A percentile compares a stretch with the other conserved stretches of the same genome.
Evolutionary conservation across 2,329 filamentous ascomycete species (phyloP).

Genomic region (Pseudocercospora eumusae): DNA sequence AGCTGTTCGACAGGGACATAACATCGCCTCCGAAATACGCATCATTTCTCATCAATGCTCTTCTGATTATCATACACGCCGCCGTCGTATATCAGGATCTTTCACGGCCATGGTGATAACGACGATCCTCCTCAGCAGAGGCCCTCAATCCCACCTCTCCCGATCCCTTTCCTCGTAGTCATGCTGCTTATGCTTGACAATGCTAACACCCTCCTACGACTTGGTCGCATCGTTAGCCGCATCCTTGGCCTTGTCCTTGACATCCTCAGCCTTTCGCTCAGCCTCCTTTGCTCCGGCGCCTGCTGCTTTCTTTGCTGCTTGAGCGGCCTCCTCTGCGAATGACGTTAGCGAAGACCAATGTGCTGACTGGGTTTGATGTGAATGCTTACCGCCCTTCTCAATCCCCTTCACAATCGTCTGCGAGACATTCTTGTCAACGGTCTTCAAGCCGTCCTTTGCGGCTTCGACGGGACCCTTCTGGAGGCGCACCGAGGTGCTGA

Average conservation of each 20-base stretch:
- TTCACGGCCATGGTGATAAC: not conserved
- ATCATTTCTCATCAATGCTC: not conserved
- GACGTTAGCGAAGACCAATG: not conserved
- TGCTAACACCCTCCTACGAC: conserved; percentile 12
- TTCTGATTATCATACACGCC: not conserved
- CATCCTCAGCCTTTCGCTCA: conserved; percentile 45
- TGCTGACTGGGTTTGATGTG: not conserved
- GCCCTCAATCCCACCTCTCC: conserved; percentile 1
- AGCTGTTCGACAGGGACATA: not conserved
- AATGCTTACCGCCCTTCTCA: conserved; percentile 60
- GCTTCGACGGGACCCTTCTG: conserved; percentile 57
- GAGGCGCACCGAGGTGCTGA: conserved; percentile 54
- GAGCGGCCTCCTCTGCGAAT: conserved; percentile 53
- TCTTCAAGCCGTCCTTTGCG: conserved; percentile 61
- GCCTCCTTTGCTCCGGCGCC: conserved; percentile 40
- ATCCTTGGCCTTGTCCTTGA: conserved; percentile 40
- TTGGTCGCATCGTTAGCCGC: conserved; percentile 25
- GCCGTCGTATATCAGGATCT: not conserved
- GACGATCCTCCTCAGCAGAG: not conserved
- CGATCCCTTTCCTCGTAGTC: not conserved
- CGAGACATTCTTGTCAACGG: conserved; percentile 58
- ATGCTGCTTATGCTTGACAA: not conserved
- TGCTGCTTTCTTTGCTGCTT: conserved; percentile 46
- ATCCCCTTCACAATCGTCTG: conserved; percentile 62
- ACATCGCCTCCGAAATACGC: not conserved